Conservation (phyloP, 768 basidiomycete genomes). For the Leccinum disarticulatum region DNA sequence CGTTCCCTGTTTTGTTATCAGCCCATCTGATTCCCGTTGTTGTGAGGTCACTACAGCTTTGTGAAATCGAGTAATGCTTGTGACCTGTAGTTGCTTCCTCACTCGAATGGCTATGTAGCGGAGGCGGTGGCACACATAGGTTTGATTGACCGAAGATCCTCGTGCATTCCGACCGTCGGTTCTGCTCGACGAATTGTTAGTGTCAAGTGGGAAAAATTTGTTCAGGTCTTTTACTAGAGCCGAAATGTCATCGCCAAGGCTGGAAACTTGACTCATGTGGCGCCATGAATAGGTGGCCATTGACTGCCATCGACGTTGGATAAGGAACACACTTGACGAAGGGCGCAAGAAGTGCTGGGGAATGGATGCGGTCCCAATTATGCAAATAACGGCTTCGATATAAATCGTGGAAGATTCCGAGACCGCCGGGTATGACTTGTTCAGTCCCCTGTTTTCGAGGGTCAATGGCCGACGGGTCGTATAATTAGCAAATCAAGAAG, state of each 20-base stretch:
- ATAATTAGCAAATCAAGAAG: constrained; percentile 13
- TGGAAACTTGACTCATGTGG: constrained; percentile 6
- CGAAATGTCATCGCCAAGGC: constrained; percentile 5
- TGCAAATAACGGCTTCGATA: constrained; percentile 12
- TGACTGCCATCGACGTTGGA: constrained; percentile 2
- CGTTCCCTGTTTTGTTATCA: constrained; percentile 1
- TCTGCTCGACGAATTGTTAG: not conserved
- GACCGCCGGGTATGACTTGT: constrained; percentile 1
- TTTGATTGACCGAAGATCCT: not conserved
- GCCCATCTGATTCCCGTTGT: not conserved
- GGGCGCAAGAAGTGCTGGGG: constrained; percentile 30
- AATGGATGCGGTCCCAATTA: constrained; percentile 29
- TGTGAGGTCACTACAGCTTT: not conserved
- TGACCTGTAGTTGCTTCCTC: not conserved
- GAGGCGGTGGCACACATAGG: not conserved
- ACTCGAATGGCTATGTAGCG: not conserved
- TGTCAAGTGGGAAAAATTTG: not conserved
- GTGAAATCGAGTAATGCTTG: not conserved
- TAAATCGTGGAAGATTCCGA: constrained; percentile 13
- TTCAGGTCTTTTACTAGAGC: not conserved
- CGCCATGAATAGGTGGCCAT: not conserved
- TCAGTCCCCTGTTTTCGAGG: constrained; percentile 22
- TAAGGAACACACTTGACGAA: constrained; percentile 11
- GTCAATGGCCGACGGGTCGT: constrained; percentile 12
- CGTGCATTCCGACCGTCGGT: not conserved